Conservation (phyloP, 768 basidiomycete genomes). For the Gloeophyllum trabeum region DNA sequence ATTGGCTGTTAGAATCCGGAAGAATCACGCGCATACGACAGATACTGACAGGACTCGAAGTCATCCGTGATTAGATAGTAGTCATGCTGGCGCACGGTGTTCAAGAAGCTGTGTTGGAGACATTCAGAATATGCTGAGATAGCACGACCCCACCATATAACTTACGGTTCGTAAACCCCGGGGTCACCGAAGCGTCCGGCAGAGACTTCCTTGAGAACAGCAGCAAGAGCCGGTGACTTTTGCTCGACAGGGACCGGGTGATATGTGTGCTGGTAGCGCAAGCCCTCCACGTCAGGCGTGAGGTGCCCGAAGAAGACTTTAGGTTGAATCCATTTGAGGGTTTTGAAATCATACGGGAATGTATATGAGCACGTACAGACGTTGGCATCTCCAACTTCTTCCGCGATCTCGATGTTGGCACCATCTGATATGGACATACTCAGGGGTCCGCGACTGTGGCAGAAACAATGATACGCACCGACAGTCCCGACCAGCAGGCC, state of each 20-base stretch:
- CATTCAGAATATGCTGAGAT: slow-evolving; percentile 12
- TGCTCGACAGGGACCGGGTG: slow-evolving; percentile 71
- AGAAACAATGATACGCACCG: slow-evolving; percentile 22
- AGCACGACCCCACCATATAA: slow-evolving; percentile 17
- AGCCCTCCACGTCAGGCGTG: slow-evolving; percentile 78
- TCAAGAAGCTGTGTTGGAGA: slow-evolving; percentile 49
- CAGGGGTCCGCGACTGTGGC: neutral
- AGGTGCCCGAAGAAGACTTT: slow-evolving; percentile 85
- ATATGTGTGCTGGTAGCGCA: slow-evolving; percentile 80
- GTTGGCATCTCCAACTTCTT: slow-evolving; percentile 88
- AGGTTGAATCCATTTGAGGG: neutral
- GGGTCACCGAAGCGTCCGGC: slow-evolving; percentile 74
- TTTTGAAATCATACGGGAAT: neutral
- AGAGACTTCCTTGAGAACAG: slow-evolving; percentile 68
- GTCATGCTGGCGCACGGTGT: slow-evolving; percentile 68
- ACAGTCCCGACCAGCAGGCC: slow-evolving; percentile 83
- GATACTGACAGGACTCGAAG: slow-evolving; percentile 75
- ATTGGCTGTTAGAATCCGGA: neutral
- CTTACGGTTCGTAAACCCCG: slow-evolving; percentile 77
- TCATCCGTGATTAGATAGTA: slow-evolving; percentile 84
- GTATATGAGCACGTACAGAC: slow-evolving; percentile 54
- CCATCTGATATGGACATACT: slow-evolving; percentile 46
- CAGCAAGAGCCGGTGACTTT: slow-evolving; percentile 74
- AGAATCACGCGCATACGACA: neutral
- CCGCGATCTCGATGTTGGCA: slow-evolving; percentile 94